Evolutionary conservation across 2,329 filamentous ascomycete genomes (phyloP).

Genomic region (Penicillium sp.): DNA sequence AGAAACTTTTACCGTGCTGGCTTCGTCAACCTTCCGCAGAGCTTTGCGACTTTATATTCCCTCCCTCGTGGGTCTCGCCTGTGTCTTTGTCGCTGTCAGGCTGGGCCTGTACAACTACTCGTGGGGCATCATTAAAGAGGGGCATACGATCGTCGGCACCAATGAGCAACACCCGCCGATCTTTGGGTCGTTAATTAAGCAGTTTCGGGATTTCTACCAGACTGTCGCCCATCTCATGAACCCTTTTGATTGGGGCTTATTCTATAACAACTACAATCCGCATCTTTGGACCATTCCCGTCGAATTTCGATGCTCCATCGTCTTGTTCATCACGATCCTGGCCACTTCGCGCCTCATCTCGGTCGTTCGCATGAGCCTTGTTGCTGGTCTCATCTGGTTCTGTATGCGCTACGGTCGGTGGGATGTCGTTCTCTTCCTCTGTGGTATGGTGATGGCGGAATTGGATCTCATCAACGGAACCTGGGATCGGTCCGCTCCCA

Average conservation of each 20-base stretch:
- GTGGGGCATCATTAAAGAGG: conserved; percentile 29
- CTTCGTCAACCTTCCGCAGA: conserved; percentile 41
- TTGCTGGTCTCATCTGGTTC: conserved; percentile 32
- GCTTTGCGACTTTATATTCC: conserved; percentile 41
- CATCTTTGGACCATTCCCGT: conserved; percentile 45
- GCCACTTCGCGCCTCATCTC: conserved; percentile 34
- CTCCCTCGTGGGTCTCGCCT: conserved; percentile 34
- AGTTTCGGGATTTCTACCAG: conserved; percentile 34
- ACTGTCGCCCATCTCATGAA: conserved; percentile 33
- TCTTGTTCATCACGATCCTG: conserved; percentile 39
- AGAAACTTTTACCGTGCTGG: conserved; percentile 35
- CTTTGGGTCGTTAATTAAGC: conserved; percentile 26
- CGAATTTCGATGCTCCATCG: conserved; percentile 42
- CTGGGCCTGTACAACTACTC: conserved; percentile 39
- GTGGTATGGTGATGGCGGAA: conserved; percentile 41
- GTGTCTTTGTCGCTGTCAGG: conserved; percentile 39
- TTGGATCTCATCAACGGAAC: conserved; percentile 36
- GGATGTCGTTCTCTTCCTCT: conserved; percentile 40
- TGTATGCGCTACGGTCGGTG: conserved; percentile 40
- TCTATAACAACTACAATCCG: conserved; percentile 42
- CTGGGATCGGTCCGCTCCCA: conserved; percentile 24
- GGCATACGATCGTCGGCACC: conserved; percentile 35
- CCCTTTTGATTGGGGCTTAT: conserved; percentile 35
- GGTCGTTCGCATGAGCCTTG: conserved; percentile 29
- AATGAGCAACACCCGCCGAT: conserved; percentile 42